These are phyloP conservation scores for Passiflora organensis DNA, from an alignment of 345 rosid genomes.

Conservation along the genomic window DNA sequence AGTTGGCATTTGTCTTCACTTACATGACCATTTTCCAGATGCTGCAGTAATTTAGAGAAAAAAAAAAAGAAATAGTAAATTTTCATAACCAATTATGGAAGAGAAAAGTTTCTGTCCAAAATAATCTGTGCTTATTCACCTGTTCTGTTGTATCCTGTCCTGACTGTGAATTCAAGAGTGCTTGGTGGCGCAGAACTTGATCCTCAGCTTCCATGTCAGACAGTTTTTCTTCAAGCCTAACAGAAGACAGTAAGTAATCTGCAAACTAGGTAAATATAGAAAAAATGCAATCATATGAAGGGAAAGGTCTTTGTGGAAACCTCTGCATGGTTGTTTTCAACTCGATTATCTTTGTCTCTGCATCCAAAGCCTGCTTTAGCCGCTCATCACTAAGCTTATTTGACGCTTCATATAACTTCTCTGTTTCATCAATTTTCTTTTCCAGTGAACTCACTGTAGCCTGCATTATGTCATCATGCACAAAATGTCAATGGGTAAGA, in stretches of 20 bases:
- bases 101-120: neutral
- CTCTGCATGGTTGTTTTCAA: conserved; percentile 84
- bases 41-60: conserved; percentile 42
- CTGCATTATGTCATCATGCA: conserved; percentile 33
- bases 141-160: conserved; percentile 33
- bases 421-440: conserved; percentile 80
- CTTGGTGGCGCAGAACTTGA: conserved; percentile 65
- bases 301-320: conserved; percentile 22
- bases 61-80: neutral
- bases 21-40: conserved; percentile 74
- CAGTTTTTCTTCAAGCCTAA: conserved; percentile 87
- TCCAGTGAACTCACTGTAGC: conserved; percentile 76
- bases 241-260: conserved; percentile 14
- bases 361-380: conserved; percentile 80
- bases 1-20: conserved; percentile 37
- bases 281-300: conserved; percentile 3
- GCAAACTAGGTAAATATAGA: neutral
- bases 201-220: conserved; percentile 75
- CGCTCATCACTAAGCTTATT: conserved; percentile 98
- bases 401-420: too few species aligned
- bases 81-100: neutral
- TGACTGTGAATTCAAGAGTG: conserved; percentile 39
- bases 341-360: conserved; percentile 74
- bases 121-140: conserved; percentile 27
- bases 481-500: neutral